A percentile compares a stretch with the other conserved stretches of the same genome.
phyloP scores from a whole-genome alignment of 2,329 filamentous ascomycete species.

The Coniochaeta prunicola region DNA sequence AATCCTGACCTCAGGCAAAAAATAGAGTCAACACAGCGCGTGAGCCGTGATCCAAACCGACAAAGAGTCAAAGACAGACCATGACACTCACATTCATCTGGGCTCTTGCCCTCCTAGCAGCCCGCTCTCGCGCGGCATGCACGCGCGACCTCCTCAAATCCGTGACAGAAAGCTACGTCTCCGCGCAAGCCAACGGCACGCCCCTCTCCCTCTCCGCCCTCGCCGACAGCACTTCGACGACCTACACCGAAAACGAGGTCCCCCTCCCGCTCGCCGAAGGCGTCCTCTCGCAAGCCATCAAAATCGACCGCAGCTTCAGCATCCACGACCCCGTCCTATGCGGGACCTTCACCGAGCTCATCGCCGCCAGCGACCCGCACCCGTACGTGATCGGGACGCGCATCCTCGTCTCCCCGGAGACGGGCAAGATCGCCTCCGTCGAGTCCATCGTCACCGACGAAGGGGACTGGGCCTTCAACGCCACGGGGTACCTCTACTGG shows the following conservation, averaged over 20 bases:
- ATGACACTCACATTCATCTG: background rate
- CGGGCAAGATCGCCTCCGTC: constrained; percentile 14
- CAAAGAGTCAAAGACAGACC: background rate
- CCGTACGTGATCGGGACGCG: constrained; percentile 31
- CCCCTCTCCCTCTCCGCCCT: background rate
- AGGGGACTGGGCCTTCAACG: constrained; percentile 22
- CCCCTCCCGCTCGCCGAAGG: constrained; percentile 16
- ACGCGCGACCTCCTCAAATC: background rate
- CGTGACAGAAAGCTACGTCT: background rate
- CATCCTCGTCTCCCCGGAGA: constrained; percentile 19
- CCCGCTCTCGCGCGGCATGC: background rate
- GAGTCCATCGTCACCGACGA: constrained; percentile 17
- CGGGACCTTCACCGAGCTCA: constrained; percentile 26
- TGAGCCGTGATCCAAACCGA: too few species aligned
- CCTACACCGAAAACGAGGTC: constrained; percentile 24
- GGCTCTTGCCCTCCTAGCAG: background rate
- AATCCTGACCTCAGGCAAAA: too few species aligned
- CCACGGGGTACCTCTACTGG: constrained; percentile 16
- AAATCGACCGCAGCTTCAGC: constrained; percentile 24
- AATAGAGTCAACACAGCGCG: too few species aligned
- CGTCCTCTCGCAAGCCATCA: constrained; percentile 21
- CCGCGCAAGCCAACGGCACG: background rate
- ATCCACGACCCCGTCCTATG: constrained; percentile 24
- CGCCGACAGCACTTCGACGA: constrained; percentile 3
- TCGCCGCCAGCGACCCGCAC: constrained; percentile 18